Percentiles rank a stretch among this genome's conserved stretches.
phyloP scores from a whole-genome alignment of 148 eudicot genomes.

The Limonium bicolor region DNA sequence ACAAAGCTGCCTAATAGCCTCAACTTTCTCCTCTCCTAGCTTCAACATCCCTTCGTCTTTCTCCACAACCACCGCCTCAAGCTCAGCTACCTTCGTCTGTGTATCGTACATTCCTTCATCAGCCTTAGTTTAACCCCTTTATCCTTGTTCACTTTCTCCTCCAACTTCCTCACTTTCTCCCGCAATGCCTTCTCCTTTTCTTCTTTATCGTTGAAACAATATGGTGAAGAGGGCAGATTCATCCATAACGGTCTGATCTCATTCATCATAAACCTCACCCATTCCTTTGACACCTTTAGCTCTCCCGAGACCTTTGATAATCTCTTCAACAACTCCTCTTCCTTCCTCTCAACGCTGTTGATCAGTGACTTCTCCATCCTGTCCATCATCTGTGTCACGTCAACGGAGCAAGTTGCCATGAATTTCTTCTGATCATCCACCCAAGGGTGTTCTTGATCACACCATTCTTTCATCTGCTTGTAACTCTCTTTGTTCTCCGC shows the following conservation, averaged over 20 bases:
- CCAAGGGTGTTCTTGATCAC: slow-evolving; percentile 27
- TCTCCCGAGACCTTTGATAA: slow-evolving; percentile 37
- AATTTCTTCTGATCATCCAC: slow-evolving; percentile 14
- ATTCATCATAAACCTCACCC: no score
- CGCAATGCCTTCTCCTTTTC: no score
- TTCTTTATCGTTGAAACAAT: slow-evolving; percentile 23
- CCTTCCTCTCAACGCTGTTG: slow-evolving; percentile 25
- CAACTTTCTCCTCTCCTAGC: slow-evolving; percentile 58
- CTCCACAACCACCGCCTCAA: slow-evolving; percentile 32
- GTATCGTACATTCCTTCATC: slow-evolving; percentile 17
- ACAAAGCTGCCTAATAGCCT: slow-evolving; percentile 79
- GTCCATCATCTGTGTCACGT: slow-evolving; percentile 20
- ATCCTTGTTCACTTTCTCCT: slow-evolving; percentile 23
- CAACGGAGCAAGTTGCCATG: slow-evolving; percentile 12
- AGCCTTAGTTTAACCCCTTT: slow-evolving; percentile 8
- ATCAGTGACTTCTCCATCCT: slow-evolving; percentile 21
- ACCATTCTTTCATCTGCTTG: slow-evolving; percentile 20
- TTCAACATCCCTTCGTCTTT: slow-evolving; percentile 41
- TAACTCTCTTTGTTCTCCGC: slow-evolving; percentile 46
- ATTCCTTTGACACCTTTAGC: slow-evolving; percentile 41
- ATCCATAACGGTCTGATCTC: slow-evolving; percentile 21
- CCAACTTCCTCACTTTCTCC: slow-evolving; percentile 33
- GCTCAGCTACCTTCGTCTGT: slow-evolving; percentile 23
- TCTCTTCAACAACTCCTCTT: slow-evolving; percentile 28
- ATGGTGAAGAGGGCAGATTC: slow-evolving; percentile 10